A percentile compares a stretch with the other conserved stretches of the same genome.
phyloP scores from a whole-genome alignment of 495 filamentous ascomycete species.

The Tuber borchii region DNA sequence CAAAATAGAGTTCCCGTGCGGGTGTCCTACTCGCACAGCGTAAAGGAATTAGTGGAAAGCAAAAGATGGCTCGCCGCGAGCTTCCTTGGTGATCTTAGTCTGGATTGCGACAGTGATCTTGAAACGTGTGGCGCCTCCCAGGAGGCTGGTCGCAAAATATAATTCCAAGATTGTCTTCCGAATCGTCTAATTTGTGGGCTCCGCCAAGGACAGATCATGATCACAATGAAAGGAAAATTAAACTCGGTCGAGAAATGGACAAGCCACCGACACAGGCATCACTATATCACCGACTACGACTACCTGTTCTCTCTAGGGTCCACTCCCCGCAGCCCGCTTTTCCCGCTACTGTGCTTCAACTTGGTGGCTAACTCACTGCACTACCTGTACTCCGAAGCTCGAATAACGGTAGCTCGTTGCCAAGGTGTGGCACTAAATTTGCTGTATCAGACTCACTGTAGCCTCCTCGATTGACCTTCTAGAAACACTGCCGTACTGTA shows the following conservation, averaged over 20 bases:
- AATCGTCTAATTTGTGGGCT: neutral
- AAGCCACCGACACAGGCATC: neutral
- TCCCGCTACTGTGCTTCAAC: neutral
- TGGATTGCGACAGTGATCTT: constrained; percentile 36
- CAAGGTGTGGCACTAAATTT: neutral
- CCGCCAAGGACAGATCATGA: neutral
- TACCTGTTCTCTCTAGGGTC: neutral
- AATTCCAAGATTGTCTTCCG: constrained; percentile 12
- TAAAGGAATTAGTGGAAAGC: constrained; percentile 4
- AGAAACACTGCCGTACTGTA: neutral
- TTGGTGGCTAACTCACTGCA: neutral
- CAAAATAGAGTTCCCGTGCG: neutral
- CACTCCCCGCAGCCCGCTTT: constrained; percentile 2
- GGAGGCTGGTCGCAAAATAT: constrained; percentile 27
- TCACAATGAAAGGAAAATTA: neutral
- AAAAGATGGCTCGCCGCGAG: constrained; percentile 26
- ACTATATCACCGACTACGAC: neutral
- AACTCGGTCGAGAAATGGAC: neutral
- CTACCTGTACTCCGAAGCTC: neutral
- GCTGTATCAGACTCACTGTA: neutral
- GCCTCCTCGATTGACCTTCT: neutral
- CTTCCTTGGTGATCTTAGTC: constrained; percentile 25
- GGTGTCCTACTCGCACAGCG: neutral
- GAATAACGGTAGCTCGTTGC: neutral
- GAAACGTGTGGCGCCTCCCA: constrained; percentile 38